Conservation (phyloP, 2,329 filamentous ascomycete species). For the Ophiostoma perfectum region DNA sequence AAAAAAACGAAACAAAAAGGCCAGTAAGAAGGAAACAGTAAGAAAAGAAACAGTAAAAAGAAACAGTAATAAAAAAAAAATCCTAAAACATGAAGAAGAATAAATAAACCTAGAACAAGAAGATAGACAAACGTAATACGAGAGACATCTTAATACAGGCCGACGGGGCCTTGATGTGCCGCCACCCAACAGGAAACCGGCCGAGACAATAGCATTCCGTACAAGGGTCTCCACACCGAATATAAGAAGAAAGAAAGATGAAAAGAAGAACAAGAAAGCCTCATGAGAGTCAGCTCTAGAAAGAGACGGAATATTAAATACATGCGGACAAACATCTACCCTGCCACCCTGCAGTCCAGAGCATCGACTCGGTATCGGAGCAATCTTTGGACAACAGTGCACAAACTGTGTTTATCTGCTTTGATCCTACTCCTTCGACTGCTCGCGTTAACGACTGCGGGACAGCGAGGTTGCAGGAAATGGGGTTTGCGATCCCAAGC, state of each 20-base stretch:
- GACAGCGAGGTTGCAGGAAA: not conserved
- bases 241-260: not conserved
- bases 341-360: too few species aligned
- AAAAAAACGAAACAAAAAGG: too few species aligned
- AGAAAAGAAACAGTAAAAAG: too few species aligned
- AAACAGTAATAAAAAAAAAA: not conserved
- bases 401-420: not conserved
- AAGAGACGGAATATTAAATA: too few species aligned
- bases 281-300: too few species aligned
- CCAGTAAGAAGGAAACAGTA: too few species aligned
- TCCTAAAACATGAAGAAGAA: not conserved
- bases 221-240: too few species aligned
- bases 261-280: too few species aligned
- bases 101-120: not conserved
- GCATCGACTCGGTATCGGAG: too few species aligned
- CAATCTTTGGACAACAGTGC: not conserved
- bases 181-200: not conserved
- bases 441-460: not conserved
- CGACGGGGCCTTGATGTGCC: not conserved
- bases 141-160: slow-evolving; percentile 4
- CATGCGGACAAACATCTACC: too few species aligned
- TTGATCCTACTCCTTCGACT: not conserved
- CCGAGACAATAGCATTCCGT: not conserved
- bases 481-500: not conserved
- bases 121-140: not conserved